These are phyloP conservation scores for Carex parvula DNA, from an alignment of 176 grass and related monocot genomes.

Conservation along the genomic window DNA sequence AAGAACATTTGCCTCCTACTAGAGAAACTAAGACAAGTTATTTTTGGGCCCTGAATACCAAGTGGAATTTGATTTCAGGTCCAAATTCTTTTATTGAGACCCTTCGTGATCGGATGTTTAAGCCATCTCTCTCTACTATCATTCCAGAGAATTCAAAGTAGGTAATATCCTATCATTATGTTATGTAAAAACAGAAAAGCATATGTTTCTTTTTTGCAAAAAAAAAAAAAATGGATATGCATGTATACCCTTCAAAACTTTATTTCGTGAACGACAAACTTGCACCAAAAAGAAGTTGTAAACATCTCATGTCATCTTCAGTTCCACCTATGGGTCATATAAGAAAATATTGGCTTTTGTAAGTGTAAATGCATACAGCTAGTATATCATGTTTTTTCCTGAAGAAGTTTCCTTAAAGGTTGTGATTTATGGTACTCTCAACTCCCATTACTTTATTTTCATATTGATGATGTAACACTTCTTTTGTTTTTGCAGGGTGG, in stretches of 20 bases:
- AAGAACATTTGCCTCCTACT: neutral
- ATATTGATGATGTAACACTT: neutral
- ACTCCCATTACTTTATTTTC: neutral
- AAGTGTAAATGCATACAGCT: neutral
- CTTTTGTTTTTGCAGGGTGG: constrained; percentile 50
- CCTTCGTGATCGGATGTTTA: constrained; percentile 86
- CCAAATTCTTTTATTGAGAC: constrained; percentile 97
- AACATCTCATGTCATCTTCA: neutral
- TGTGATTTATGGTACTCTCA: neutral
- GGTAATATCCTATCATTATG: constrained; percentile 72
- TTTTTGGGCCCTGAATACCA: neutral
- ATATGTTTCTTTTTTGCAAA: neutral
- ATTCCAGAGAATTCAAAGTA: constrained; percentile 99
- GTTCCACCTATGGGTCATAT: neutral
- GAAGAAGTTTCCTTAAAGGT: neutral
- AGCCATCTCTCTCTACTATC: constrained; percentile 76
- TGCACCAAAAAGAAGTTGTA: neutral
- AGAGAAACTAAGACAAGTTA: neutral
- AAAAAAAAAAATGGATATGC: neutral
- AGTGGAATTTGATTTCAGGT: constrained; percentile 40
- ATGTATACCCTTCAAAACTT: neutral
- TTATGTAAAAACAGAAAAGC: constrained; percentile 6
- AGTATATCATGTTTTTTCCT: neutral
- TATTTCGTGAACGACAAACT: neutral
- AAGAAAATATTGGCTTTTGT: neutral